Conservation (phyloP, 345 rosid genomes). For the Diplotaxis tenuifolia region DNA sequence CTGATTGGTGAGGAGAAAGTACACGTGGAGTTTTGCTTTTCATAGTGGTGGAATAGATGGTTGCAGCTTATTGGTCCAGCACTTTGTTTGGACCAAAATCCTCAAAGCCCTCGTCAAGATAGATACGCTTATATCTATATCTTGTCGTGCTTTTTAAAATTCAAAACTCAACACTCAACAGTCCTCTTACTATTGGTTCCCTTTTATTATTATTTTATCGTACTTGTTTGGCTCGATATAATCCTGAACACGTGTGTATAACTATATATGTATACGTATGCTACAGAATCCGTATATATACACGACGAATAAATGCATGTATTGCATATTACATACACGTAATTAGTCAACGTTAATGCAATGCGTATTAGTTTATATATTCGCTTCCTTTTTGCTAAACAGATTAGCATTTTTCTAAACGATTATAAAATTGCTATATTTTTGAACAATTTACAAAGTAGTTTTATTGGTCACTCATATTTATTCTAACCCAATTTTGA, state of each 20-base stretch:
- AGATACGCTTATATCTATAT: slow-evolving; percentile 25
- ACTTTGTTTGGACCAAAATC: slow-evolving; percentile 30
- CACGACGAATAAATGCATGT: neutral
- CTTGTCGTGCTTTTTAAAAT: slow-evolving; percentile 25
- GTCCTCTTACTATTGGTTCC: neutral
- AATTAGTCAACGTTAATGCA: neutral
- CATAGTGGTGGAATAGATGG: slow-evolving; percentile 36
- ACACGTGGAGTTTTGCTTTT: slow-evolving; percentile 25
- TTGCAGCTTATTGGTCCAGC: slow-evolving; percentile 31
- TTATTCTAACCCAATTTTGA: too few species aligned
- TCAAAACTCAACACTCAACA: slow-evolving; percentile 20
- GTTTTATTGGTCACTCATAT: too few species aligned
- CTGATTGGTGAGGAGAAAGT: slow-evolving; percentile 21
- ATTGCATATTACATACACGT: neutral
- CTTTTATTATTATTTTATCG: neutral
- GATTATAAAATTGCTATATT: too few species aligned
- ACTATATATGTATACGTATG: slow-evolving; percentile 1
- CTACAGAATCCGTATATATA: neutral
- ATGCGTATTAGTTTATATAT: too few species aligned
- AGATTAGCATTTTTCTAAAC: too few species aligned
- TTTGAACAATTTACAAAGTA: too few species aligned
- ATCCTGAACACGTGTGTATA: slow-evolving; percentile 15
- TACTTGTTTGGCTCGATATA: slow-evolving; percentile 29
- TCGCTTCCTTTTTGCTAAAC: too few species aligned
- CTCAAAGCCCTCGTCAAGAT: slow-evolving; percentile 23